Conservation (phyloP, 495 filamentous ascomycete species). For the Penicillium macrosclerotiorum region DNA sequence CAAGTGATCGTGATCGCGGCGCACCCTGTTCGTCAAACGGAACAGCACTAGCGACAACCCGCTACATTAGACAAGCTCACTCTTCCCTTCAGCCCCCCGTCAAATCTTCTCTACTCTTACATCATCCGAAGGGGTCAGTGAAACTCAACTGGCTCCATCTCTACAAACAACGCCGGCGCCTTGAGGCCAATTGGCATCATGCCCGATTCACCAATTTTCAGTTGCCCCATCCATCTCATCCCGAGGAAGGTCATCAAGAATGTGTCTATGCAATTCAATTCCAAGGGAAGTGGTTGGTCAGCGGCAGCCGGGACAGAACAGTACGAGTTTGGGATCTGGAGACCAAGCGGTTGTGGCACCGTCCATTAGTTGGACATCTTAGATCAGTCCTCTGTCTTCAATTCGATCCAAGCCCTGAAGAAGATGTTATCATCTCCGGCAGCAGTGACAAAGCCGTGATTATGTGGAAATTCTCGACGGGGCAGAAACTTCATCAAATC, state of each 20-base stretch:
- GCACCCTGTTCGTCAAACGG: constrained; percentile 4
- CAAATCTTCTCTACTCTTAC: constrained; percentile 33
- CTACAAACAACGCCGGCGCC: constrained; percentile 78
- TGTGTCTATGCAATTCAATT: constrained; percentile 96
- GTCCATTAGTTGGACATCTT: constrained; percentile 70
- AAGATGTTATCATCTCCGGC: constrained; percentile 90
- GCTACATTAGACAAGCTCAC: constrained; percentile 5
- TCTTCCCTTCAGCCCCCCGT: constrained; percentile 22
- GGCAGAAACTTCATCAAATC: constrained; percentile 71
- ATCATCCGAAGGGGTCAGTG: constrained; percentile 31
- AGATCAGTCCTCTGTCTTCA: constrained; percentile 94
- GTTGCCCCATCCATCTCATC: constrained; percentile 77
- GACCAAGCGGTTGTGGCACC: constrained; percentile 68
- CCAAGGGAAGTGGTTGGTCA: constrained; percentile 80
- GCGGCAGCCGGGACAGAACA: constrained; percentile 85
- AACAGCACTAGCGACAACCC: constrained; percentile 5
- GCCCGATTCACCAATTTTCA: constrained; percentile 83
- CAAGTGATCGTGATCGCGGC: constrained; percentile 21
- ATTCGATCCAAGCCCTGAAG: constrained; percentile 86
- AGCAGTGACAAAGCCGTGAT: constrained; percentile 90
- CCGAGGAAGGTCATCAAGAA: constrained; percentile 81
- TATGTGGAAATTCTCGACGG: constrained; percentile 91
- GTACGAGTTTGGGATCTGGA: constrained; percentile 89
- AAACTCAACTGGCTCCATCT: constrained; percentile 62
- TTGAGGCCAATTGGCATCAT: constrained; percentile 90